phyloP scores from a whole-genome alignment of 352 stramenopile genomes.

The Stephanocyclus meneghinianus region DNA sequence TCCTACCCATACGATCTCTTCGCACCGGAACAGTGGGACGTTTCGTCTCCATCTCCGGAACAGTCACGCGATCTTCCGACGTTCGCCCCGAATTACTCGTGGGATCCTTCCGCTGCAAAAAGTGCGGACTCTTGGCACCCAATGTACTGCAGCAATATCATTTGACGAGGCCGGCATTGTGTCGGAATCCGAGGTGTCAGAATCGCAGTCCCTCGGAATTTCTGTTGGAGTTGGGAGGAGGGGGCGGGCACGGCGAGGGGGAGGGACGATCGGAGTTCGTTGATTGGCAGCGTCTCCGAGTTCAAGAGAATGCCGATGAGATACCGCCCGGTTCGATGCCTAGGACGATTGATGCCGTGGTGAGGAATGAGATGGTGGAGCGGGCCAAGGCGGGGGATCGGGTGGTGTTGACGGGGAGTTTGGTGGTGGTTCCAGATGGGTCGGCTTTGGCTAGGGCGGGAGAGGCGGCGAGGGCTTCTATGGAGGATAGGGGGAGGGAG shows the following conservation, averaged over 20 bases:
- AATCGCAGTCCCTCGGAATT: slow-evolving; percentile 77
- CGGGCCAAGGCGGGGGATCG: slow-evolving; percentile 93
- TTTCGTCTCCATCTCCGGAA: slow-evolving; percentile 91
- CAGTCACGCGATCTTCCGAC: slow-evolving; percentile 96
- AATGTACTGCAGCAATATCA: slow-evolving; percentile 97
- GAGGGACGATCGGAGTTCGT: slow-evolving; percentile 86
- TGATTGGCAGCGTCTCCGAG: slow-evolving; percentile 97
- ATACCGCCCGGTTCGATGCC: slow-evolving; percentile 98
- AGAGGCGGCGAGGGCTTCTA: slow-evolving; percentile 57
- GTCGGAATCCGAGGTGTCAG: slow-evolving; percentile 93
- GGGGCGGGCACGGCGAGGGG: slow-evolving; percentile 50
- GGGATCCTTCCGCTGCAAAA: slow-evolving; percentile 92
- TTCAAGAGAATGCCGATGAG: slow-evolving; percentile 98
- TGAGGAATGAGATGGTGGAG: slow-evolving; percentile 97
- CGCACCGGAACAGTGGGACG: slow-evolving; percentile 91
- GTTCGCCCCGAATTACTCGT: slow-evolving; percentile 96
- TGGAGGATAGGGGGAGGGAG: slow-evolving; percentile 42
- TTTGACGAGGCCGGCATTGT: slow-evolving; percentile 95
- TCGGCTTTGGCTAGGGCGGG: slow-evolving; percentile 87
- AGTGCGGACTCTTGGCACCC: slow-evolving; percentile 90
- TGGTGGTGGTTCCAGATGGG: slow-evolving; percentile 96
- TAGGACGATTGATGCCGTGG: slow-evolving; percentile 94
- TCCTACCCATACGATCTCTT: slow-evolving; percentile 88
- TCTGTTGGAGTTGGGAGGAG: slow-evolving; percentile 52
- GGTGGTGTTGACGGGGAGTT: slow-evolving; percentile 91